Evolutionary conservation across 2,329 filamentous ascomycete genomes (phyloP).

Genomic region (Epichloe aotearoae): DNA sequence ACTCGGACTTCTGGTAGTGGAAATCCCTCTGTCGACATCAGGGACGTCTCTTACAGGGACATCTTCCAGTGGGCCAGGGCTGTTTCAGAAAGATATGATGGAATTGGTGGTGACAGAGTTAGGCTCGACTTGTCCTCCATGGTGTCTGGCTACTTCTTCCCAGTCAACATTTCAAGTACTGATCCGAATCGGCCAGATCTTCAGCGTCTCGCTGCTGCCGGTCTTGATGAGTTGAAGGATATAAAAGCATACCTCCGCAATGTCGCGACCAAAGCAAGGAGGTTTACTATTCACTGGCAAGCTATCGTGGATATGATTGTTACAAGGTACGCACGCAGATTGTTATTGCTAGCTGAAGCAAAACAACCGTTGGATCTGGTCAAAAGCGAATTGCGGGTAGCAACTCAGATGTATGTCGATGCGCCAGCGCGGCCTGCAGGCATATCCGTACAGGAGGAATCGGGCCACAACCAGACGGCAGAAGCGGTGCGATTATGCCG

Average conservation of each 20-base stretch:
- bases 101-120: slow-evolving; percentile 27
- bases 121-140: slow-evolving; percentile 35
- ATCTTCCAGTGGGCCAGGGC: slow-evolving; percentile 28
- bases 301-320: slow-evolving; percentile 51
- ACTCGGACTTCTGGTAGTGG: slow-evolving; percentile 5
- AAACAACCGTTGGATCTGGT: slow-evolving; percentile 18
- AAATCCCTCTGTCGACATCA: neutral
- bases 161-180: slow-evolving; percentile 34
- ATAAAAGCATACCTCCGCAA: slow-evolving; percentile 30
- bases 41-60: slow-evolving; percentile 11
- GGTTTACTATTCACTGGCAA: slow-evolving; percentile 47
- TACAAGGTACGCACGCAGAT: slow-evolving; percentile 42
- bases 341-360: slow-evolving; percentile 27
- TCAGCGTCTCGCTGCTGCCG: slow-evolving; percentile 18
- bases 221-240: slow-evolving; percentile 16
- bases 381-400: slow-evolving; percentile 13
- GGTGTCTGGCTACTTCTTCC: slow-evolving; percentile 38
- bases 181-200: slow-evolving; percentile 19
- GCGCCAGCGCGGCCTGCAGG: slow-evolving; percentile 17
- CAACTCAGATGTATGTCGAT: slow-evolving; percentile 19
- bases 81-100: slow-evolving; percentile 30
- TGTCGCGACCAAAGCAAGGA: slow-evolving; percentile 23
- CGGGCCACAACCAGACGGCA: slow-evolving; percentile 21
- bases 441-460: neutral
- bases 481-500: slow-evolving; percentile 30